These are phyloP conservation scores for Aspergillus ellipticus DNA, from an alignment of 495 filamentous ascomycete genomes.

Conservation along the genomic window DNA sequence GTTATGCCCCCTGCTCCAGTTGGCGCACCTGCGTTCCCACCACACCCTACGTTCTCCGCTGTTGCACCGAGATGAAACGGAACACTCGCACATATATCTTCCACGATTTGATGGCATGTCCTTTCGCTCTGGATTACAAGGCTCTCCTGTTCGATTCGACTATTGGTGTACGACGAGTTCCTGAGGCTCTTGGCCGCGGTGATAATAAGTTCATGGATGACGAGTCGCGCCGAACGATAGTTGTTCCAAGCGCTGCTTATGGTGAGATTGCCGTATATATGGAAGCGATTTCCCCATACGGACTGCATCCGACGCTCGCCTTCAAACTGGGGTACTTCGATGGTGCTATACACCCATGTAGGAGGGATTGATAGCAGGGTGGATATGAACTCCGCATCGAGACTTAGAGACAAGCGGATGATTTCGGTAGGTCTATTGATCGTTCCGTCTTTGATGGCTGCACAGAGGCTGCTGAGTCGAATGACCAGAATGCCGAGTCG, in stretches of 20 bases:
- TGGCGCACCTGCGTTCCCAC: not conserved
- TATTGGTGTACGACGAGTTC: not conserved
- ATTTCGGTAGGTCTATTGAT: conserved; percentile 12
- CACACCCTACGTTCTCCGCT: not conserved
- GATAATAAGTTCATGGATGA: conserved; percentile 4
- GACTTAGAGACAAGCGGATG: conserved; percentile 6
- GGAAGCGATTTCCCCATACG: conserved; percentile 47
- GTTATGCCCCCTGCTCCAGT: conserved; percentile 7
- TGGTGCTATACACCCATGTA: not conserved
- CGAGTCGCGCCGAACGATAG: not conserved
- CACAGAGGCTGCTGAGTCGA: conserved; percentile 7
- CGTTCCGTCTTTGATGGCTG: conserved; percentile 9
- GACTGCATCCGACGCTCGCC: not conserved
- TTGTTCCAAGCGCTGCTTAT: conserved; percentile 55
- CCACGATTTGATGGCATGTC: conserved; percentile 22
- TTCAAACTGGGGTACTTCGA: not conserved
- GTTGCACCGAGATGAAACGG: conserved; percentile 27
- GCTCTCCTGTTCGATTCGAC: not conserved
- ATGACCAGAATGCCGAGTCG: conserved; percentile 4
- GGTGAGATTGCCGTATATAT: conserved; percentile 51
- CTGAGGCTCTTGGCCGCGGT: conserved; percentile 1
- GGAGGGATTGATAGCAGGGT: not conserved
- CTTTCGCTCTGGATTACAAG: conserved; percentile 8
- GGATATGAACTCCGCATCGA: conserved; percentile 14
- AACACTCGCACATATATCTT: conserved; percentile 32